Evolutionary conservation across 2,329 filamentous ascomycete genomes (phyloP), one percentile per base, ranked within the genome.

Genomic region (Colletotrichum shisoi): DNA sequence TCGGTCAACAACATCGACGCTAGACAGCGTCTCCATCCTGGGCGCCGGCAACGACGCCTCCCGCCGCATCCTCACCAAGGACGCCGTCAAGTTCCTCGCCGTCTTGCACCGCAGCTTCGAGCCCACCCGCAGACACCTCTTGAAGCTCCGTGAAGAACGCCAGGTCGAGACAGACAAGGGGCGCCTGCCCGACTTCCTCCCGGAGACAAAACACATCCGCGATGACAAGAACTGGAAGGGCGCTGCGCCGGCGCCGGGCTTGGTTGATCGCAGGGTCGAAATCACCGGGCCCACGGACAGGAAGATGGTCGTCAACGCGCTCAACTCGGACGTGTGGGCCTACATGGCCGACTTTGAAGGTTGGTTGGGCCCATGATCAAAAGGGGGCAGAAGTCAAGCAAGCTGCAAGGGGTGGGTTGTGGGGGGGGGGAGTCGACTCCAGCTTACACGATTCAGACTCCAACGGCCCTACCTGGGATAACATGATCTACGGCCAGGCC

Each of bases 241-340:
- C 69, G 92, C 93, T 46, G 86, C 89, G 52, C 93, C 93, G 15
- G 93, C 92, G 7, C 92, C 93, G 0, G 93, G 93, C 63, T 85
- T 96, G 53, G 87, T 94, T 42, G 93, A 96, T 81, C 88, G 93
- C 71, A 87, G 93, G 70, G 90, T 95, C 21, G 93, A 96, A 82
- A 96, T 96, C 74, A 96, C 93, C 3, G 93, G 93, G 6, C 93
- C 93, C 0, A 95, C 92, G 3, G 93, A 96, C 79, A 85, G 93
- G 71, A 96, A 96, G 84, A 96, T 96, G 93, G 91, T 96, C 57
- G 91, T 96, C 69, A 96, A 96, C 77, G 93, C 93, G 9, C 76
- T 96, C 77, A 96, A 96, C 80, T 89, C 92, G 46, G 87, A 96
- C 74, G 93, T 96, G 13, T 96, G 91, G 91, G 96, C 92, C 60